phyloP scores from a whole-genome alignment of 371 early-diverging fungal species.

The Rhizopus arrhizus region DNA sequence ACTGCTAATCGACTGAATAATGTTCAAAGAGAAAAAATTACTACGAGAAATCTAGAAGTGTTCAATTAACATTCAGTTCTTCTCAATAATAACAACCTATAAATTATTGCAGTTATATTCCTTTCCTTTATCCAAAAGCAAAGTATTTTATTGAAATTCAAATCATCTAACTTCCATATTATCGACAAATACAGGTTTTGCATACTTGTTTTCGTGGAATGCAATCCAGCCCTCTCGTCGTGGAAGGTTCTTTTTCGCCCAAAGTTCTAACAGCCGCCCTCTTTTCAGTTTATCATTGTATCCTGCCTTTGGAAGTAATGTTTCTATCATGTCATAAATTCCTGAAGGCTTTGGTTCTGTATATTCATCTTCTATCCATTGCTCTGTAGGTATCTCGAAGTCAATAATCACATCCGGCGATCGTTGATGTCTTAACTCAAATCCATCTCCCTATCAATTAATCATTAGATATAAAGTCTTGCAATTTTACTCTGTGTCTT shows the following conservation, averaged over 20 bases:
- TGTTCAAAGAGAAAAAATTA: too few relatives aligned
- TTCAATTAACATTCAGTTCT: too few relatives aligned
- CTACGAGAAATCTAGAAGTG: too few relatives aligned
- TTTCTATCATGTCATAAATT: constrained; percentile 69
- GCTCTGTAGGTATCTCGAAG: constrained; percentile 50
- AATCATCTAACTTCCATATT: background rate
- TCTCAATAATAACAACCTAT: too few relatives aligned
- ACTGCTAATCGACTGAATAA: too few relatives aligned
- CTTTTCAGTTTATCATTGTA: constrained; percentile 44
- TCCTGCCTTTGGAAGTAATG: constrained; percentile 57
- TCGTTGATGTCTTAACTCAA: constrained; percentile 67
- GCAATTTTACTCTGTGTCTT: background rate
- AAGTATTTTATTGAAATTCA: too few relatives aligned
- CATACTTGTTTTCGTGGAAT: constrained; percentile 56
- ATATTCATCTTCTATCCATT: constrained; percentile 59
- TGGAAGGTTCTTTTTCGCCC: constrained; percentile 43
- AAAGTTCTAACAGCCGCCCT: constrained; percentile 60
- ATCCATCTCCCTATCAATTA: constrained; percentile 54
- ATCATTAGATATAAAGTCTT: background rate
- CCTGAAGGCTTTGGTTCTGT: constrained; percentile 62
- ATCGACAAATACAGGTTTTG: background rate
- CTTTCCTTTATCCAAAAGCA: too few relatives aligned
- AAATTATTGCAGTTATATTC: too few relatives aligned
- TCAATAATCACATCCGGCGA: constrained; percentile 69
- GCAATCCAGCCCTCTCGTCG: constrained; percentile 64